These are phyloP conservation scores for Ambrosiella beaveri DNA, from an alignment of 2,329 filamentous ascomycete genomes.

Conservation along the genomic window DNA sequence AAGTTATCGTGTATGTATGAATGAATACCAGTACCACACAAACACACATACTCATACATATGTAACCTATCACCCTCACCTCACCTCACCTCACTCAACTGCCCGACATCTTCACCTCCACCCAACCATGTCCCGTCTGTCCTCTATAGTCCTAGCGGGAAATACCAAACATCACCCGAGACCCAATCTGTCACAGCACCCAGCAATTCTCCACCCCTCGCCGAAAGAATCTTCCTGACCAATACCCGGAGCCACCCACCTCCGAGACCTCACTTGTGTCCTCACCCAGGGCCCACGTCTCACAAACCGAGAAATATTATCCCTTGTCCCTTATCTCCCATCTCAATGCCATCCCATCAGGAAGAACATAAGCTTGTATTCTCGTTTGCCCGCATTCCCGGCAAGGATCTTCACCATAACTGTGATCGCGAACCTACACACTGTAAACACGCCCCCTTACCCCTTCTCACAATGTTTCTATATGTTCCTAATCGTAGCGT, in stretches of 20 bases:
- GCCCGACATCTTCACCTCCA: not conserved
- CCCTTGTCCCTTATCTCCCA: not conserved
- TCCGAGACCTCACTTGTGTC: too few species aligned
- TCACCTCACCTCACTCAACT: too few species aligned
- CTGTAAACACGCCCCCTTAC: too few species aligned
- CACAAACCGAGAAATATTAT: not conserved
- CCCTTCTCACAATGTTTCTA: not conserved
- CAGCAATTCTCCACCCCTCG: not conserved
- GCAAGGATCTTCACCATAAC: too few species aligned
- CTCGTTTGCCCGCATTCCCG: too few species aligned
- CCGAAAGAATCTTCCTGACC: not conserved
- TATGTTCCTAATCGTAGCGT: not conserved
- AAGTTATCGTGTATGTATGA: too few species aligned
- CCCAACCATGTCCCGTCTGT: not conserved
- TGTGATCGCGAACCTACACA: too few species aligned
- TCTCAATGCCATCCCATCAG: too few species aligned
- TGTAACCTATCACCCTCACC: too few species aligned
- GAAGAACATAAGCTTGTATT: not conserved
- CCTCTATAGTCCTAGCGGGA: slow-evolving; percentile 4
- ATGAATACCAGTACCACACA: too few species aligned
- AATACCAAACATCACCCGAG: slow-evolving; percentile 31
- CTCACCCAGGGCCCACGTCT: too few species aligned
- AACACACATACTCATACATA: too few species aligned
- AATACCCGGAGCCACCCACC: not conserved
- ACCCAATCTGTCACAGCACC: slow-evolving; percentile 30